Conservation (phyloP, 2,329 filamentous ascomycete species). For the Exophiala oligosperma region DNA sequence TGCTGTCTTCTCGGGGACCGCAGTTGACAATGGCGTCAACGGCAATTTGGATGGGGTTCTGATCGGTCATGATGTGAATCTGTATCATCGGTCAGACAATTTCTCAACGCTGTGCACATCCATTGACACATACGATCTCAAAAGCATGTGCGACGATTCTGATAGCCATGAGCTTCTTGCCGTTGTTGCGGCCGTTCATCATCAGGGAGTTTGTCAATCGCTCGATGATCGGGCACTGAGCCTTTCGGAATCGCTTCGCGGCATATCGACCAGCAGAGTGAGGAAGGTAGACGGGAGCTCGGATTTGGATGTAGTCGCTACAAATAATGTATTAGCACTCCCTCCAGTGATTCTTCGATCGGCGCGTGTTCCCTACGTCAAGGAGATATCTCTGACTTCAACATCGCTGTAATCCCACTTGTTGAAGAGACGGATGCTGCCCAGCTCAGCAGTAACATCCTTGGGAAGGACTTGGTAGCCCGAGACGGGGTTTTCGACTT, state of each 20-base stretch:
- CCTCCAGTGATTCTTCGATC: not conserved
- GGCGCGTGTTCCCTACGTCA: conserved; percentile 73
- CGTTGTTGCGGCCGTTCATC: conserved; percentile 99
- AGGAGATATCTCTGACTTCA: conserved; percentile 98
- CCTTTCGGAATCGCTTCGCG: conserved; percentile 99
- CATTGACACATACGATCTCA: conserved; percentile 81
- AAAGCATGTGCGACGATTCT: conserved; percentile 98
- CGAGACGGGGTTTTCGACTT: conserved; percentile 73
- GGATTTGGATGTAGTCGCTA: conserved; percentile 99
- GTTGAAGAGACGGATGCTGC: conserved; percentile 95
- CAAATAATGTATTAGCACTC: conserved; percentile 34
- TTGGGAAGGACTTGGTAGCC: conserved; percentile 80
- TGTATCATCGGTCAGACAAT: conserved; percentile 40
- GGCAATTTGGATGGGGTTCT: conserved; percentile 99
- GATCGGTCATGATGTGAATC: conserved; percentile 99
- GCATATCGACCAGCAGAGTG: conserved; percentile 99
- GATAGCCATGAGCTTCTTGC: conserved; percentile 99
- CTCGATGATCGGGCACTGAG: conserved; percentile 99
- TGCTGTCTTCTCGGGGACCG: conserved; percentile 99
- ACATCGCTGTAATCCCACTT: conserved; percentile 99
- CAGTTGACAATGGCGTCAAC: conserved; percentile 99
- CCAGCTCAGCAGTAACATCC: conserved; percentile 86
- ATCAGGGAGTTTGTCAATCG: conserved; percentile 99
- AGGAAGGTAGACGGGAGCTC: conserved; percentile 97
- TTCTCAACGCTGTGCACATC: too few relatives aligned